Base-by-base conservation (phyloP, 257 asterid species). In the Solanum chmielewskii region DNA sequence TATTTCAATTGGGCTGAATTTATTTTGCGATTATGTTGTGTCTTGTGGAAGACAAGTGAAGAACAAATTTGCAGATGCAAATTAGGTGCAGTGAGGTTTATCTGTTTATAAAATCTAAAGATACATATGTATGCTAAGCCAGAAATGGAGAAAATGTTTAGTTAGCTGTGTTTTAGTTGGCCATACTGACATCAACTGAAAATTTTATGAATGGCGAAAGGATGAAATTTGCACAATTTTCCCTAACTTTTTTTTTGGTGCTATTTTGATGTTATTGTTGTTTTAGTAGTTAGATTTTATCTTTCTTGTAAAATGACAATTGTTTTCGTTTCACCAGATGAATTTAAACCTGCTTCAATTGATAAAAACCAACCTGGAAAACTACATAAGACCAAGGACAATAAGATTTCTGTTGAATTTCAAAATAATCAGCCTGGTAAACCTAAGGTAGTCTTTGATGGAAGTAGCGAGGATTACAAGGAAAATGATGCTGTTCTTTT, bases 321-420 rank as follows among this genome's bases (percentile, higher is more conserved):
- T 18, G 42, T 62, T 10, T 18, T 13, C 39, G 3, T 47, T 35
- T 31, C 60, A 52, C n/a, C 92, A 97, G 99, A 97, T 89, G 99
- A 97, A 85, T 97, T 97, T 93, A 96, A 97, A 88, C 99, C 99
- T 60, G 99, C 99, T 69, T 97, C 99, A 44, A 96, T 97, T 12
- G 99, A 97, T 77, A 97, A 96, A 91, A 94, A 93, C 87, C 98
- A 93, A 86, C 93, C 96, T 12, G 99, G 99, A 86, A 90, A 91
- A 2, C 86, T 97, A 90, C 98, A 97, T 88, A 97, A 97, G 93
- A 93, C 91, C 89, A 97, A 95, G 93, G 99, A 96, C 45, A 97
- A 97, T 85, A 97, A 90, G 87, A 93, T 97, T 64, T 89, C 98
- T 1, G 99, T 97, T 86, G 99, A 95, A 88, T 96, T 96, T 81